Evolutionary conservation across 164 flowering plant genomes (phyloP).

Genomic region (Liquidambar formosana): DNA sequence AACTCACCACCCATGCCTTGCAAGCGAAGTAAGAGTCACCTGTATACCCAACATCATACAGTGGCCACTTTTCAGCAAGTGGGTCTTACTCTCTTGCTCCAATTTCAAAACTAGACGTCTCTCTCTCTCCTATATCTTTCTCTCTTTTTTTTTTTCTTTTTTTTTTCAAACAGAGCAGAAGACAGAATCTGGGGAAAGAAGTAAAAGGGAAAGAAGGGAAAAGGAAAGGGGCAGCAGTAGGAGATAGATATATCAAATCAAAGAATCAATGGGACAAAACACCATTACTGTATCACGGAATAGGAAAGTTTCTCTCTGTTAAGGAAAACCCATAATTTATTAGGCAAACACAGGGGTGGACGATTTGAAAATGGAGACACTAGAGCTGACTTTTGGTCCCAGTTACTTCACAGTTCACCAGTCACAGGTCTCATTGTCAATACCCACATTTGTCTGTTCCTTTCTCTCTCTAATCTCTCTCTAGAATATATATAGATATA

Average conservation of each 20-base stretch:
- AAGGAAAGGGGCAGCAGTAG: not conserved
- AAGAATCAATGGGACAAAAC: not conserved
- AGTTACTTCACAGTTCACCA: not conserved
- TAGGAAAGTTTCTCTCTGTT: conserved; percentile 19
- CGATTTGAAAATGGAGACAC: conserved; percentile 3
- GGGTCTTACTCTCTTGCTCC: conserved; percentile 9
- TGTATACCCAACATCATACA: conserved; percentile 18
- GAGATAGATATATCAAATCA: conserved; percentile 22
- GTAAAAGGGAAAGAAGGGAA: not conserved
- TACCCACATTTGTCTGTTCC: conserved; percentile 26
- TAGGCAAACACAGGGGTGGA: conserved; percentile 1
- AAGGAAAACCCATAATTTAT: conserved; percentile 15
- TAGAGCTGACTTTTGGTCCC: conserved; percentile 8
- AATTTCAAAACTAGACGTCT: conserved; percentile 13
- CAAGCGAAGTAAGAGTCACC: conserved; percentile 33
- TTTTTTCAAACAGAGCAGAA: not conserved
- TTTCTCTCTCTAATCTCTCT: not conserved
- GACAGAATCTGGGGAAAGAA: conserved; percentile 24
- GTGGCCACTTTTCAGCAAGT: conserved; percentile 11
- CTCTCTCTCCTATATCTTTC: conserved; percentile 5
- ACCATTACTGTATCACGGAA: conserved; percentile 14
- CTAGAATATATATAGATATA: not conserved
- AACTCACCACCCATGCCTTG: conserved; percentile 29
- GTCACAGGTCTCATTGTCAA: conserved; percentile 17
- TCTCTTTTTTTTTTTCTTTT: not conserved